Percentiles rank a stretch among this genome's conserved stretches.
Conservation (phyloP, 169 alveolate genomes). For the Plasmodium gaboni region DNA sequence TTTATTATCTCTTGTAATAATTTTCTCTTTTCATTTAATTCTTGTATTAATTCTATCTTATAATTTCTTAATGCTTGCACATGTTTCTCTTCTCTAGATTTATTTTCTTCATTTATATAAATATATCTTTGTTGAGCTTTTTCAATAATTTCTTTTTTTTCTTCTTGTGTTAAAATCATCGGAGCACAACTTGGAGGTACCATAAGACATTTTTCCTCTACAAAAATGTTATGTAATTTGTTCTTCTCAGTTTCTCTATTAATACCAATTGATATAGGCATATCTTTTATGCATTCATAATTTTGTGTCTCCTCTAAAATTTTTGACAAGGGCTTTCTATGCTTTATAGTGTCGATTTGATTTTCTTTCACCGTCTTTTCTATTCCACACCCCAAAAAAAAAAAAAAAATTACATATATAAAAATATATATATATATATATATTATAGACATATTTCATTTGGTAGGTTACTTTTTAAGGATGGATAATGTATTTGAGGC, state of each 20-base stretch:
- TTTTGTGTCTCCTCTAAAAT: constrained; percentile 67
- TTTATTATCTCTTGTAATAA: not conserved
- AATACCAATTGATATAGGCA: constrained; percentile 31
- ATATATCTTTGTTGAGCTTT: constrained; percentile 11
- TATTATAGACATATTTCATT: not conserved
- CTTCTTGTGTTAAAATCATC: constrained; percentile 60
- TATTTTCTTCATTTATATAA: constrained; percentile 2
- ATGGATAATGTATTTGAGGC: constrained; percentile 34
- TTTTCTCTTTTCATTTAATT: constrained; percentile 18
- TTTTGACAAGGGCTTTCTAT: constrained; percentile 61
- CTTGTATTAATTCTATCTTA: constrained; percentile 19
- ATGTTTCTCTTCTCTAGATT: constrained; percentile 33
- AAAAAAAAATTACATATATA: not conserved
- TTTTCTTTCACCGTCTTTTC: constrained; percentile 33
- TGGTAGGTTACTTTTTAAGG: constrained; percentile 15
- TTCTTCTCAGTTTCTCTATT: constrained; percentile 45
- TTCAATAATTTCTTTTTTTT: constrained; percentile 45
- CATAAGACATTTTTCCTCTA: constrained; percentile 42
- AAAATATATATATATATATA: not conserved
- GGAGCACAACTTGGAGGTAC: constrained; percentile 72
- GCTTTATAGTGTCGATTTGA: constrained; percentile 40
- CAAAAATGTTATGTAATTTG: constrained; percentile 20
- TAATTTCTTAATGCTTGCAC: constrained; percentile 29
- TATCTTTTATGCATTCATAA: constrained; percentile 41
- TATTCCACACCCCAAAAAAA: not conserved